These are phyloP conservation scores for Falciphora oryzae DNA, from an alignment of 2,329 filamentous ascomycete genomes.

Conservation along the genomic window DNA sequence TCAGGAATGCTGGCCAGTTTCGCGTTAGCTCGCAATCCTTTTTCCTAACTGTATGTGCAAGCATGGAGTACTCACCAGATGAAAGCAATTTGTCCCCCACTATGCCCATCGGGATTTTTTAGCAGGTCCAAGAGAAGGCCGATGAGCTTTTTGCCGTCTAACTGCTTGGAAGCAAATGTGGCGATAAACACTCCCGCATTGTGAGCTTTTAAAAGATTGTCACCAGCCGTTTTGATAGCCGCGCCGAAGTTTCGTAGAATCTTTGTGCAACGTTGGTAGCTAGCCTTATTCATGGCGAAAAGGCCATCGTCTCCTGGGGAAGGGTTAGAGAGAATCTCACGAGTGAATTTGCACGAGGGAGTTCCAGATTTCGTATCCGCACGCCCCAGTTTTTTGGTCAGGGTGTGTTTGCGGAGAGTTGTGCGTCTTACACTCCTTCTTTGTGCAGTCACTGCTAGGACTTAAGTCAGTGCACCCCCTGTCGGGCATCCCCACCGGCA, in stretches of 20 bases:
- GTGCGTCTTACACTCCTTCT: neutral
- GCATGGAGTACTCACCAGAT: neutral
- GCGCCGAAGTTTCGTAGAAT: neutral
- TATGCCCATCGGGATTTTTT: neutral
- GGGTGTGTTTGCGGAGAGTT: neutral
- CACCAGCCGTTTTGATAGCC: neutral
- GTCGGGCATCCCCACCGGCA: too few relatives aligned
- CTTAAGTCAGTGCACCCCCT: too few relatives aligned
- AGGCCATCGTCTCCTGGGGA: too few relatives aligned
- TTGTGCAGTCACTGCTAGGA: too few relatives aligned
- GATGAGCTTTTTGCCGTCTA: neutral
- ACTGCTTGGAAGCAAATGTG: neutral
- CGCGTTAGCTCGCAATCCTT: neutral
- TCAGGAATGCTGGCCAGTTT: neutral
- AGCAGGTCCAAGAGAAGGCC: neutral
- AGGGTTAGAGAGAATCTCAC: neutral
- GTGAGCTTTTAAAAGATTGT: neutral
- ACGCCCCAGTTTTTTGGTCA: neutral
- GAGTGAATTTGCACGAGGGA: neutral
- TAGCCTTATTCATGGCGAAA: neutral
- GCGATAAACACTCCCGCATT: neutral
- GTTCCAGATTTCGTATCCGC: neutral
- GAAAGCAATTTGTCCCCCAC: neutral
- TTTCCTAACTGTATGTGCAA: neutral
- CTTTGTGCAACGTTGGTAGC: neutral